Conservation (phyloP, 2,329 filamentous ascomycete species). For the Calonectria honghensis region DNA sequence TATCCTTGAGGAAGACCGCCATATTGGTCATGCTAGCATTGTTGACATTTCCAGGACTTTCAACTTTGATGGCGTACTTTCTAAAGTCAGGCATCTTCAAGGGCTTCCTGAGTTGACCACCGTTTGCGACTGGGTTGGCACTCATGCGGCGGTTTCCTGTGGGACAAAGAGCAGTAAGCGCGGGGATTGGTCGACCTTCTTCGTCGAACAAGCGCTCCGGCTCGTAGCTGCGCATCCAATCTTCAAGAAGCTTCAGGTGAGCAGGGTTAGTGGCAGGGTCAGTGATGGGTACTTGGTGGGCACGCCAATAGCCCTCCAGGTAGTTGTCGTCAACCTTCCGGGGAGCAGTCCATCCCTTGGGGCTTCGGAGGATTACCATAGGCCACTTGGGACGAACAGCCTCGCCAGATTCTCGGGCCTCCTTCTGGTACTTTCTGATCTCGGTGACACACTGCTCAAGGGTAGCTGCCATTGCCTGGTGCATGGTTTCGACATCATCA, state of each 20-base stretch:
- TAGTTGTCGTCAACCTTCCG: constrained; percentile 82
- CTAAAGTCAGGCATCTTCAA: constrained; percentile 82
- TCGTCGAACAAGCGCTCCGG: constrained; percentile 82
- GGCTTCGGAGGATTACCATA: constrained; percentile 85
- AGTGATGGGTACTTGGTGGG: constrained; percentile 86
- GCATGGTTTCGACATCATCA: constrained; percentile 83
- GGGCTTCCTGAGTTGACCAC: constrained; percentile 79
- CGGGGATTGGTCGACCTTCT: constrained; percentile 76
- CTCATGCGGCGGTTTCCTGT: constrained; percentile 82
- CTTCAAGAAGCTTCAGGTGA: constrained; percentile 81
- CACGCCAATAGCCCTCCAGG: constrained; percentile 85
- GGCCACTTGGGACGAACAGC: constrained; percentile 84
- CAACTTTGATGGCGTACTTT: constrained; percentile 78
- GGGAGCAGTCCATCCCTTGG: constrained; percentile 88
- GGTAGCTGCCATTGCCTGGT: constrained; percentile 87
- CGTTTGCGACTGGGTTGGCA: constrained; percentile 85
- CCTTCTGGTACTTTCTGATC: constrained; percentile 81
- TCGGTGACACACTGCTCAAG: constrained; percentile 83
- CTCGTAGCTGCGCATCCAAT: constrained; percentile 86
- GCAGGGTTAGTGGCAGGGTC: constrained; percentile 79
- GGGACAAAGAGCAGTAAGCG: constrained; percentile 79
- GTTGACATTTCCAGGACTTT: constrained; percentile 74
- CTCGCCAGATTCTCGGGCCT: constrained; percentile 82
- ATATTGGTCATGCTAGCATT: constrained; percentile 82
- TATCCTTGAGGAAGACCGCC: constrained; percentile 79